Base-by-base conservation (phyloP, 331 rosid species). In the Malus hybrid region DNA sequence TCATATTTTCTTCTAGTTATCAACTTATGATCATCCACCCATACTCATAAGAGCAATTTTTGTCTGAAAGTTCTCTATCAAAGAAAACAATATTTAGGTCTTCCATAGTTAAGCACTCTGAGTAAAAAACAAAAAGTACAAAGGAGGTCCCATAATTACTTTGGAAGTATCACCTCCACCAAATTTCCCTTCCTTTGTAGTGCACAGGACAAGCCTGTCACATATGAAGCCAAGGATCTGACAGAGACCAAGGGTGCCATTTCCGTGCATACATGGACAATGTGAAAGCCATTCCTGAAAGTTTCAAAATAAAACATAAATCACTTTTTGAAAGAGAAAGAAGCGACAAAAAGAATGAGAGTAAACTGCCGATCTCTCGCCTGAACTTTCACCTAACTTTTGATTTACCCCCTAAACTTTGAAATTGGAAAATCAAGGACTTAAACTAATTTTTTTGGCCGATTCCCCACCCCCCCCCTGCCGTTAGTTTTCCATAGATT, bases 121-220 rank as follows among this genome's bases (percentile, higher is more conserved):
- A 71, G 29, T 34, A 53, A 71, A 62, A 30, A 29, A 81, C 20
- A 24, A 74, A 72, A 79, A 82, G 58, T 24, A 68, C 33, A 65
- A 75, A 24, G 46, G 74, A 24, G 32, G 68, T 72, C 69, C 46
- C 7, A 71, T 33, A 52, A 77, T 89, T 91, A 93, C 98, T 87
- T 93, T 82, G 97, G 98, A 84, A 93, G 76, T 77, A 93, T 91
- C 77, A 91, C 93, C 89, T 93, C 98, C 82, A 88, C 98, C 77
- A 86, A 76, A 82, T 93, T 87, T 39, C 98, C 98, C 82, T 87
- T 87, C 87, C 91, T 88, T 83, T 93, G 98, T 67, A 93, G 85
- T 58, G 97, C 98, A 77, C 82, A 62, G 75, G 97, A 91, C 84
- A 91, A 83, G 78, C 98, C 93, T 4, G 93, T 93, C 77, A 93